Evolutionary conservation across 2,329 filamentous ascomycete species (phyloP).

Genomic region (Aspergillus novoparasiticus): DNA sequence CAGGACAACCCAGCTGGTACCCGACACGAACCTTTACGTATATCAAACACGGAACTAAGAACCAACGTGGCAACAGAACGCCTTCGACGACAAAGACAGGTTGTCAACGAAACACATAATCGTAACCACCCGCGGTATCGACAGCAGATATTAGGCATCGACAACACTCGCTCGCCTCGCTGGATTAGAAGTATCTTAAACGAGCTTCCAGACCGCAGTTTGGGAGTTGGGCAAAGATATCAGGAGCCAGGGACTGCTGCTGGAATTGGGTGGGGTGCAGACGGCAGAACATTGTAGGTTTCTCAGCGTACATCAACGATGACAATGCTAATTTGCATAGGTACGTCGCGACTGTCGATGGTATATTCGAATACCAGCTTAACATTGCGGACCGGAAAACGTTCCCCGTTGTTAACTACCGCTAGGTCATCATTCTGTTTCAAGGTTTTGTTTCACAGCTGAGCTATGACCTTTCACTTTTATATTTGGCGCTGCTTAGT

Average conservation of each 20-base stretch:
- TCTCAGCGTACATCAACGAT: background rate
- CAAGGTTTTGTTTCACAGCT: background rate
- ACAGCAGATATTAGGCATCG: conserved; percentile 35
- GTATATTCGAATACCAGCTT: conserved; percentile 51
- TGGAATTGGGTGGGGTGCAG: conserved; percentile 50
- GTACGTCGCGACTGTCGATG: conserved; percentile 51
- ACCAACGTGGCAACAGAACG: conserved; percentile 43
- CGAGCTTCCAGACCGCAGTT: conserved; percentile 37
- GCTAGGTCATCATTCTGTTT: conserved; percentile 32
- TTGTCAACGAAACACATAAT: conserved; percentile 37
- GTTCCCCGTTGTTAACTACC: conserved; percentile 47
- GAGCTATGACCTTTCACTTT: background rate
- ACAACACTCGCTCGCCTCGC: conserved; percentile 39
- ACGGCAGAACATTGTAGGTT: conserved; percentile 52
- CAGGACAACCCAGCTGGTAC: conserved; percentile 27
- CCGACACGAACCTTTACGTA: conserved; percentile 30
- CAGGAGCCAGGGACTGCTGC: conserved; percentile 47
- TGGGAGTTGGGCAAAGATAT: conserved; percentile 33
- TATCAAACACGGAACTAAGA: conserved; percentile 37
- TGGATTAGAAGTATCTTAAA: conserved; percentile 42
- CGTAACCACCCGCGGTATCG: conserved; percentile 36
- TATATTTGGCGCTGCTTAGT: background rate
- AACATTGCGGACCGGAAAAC: conserved; percentile 52
- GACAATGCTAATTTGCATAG: conserved; percentile 29
- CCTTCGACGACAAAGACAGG: conserved; percentile 40